These are phyloP conservation scores for Cercospora citrullina DNA, from an alignment of 2,329 filamentous ascomycete species.

Conservation along the genomic window DNA sequence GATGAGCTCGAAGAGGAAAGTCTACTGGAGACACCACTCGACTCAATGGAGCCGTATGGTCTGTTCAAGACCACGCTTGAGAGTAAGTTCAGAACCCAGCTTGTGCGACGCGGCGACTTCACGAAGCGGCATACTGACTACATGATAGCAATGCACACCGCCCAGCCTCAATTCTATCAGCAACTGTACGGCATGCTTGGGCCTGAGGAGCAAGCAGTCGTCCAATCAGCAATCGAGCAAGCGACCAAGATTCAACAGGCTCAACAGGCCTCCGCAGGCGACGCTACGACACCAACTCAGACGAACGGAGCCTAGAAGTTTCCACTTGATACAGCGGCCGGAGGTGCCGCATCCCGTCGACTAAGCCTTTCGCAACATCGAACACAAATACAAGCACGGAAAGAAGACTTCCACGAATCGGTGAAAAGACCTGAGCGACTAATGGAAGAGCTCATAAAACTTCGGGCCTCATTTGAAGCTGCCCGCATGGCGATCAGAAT, in stretches of 20 bases:
- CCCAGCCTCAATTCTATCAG: conserved; percentile 82
- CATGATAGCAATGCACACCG: conserved; percentile 70
- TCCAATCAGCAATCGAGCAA: conserved; percentile 75
- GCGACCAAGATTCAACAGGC: conserved; percentile 56
- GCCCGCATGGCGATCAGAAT: neutral
- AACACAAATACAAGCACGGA: neutral
- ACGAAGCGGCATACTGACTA: neutral
- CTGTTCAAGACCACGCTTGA: conserved; percentile 72
- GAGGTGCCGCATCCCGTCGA: neutral
- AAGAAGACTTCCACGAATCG: neutral
- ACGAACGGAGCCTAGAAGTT: conserved; percentile 11
- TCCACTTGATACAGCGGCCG: neutral
- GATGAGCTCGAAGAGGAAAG: conserved; percentile 91
- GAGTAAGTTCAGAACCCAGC: conserved; percentile 42
- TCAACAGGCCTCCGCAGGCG: conserved; percentile 19
- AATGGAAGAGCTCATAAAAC: neutral
- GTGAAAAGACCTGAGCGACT: neutral
- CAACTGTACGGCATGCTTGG: conserved; percentile 76
- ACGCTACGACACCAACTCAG: conserved; percentile 12
- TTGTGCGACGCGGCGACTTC: neutral
- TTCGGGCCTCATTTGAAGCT: neutral
- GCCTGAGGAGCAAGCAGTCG: conserved; percentile 75
- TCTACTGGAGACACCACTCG: conserved; percentile 87
- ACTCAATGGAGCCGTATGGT: conserved; percentile 92
- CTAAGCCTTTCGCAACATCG: neutral